Evolutionary conservation across 352 stramenopile species (phyloP).

Genomic region (Phytophthora ohioensis): DNA sequence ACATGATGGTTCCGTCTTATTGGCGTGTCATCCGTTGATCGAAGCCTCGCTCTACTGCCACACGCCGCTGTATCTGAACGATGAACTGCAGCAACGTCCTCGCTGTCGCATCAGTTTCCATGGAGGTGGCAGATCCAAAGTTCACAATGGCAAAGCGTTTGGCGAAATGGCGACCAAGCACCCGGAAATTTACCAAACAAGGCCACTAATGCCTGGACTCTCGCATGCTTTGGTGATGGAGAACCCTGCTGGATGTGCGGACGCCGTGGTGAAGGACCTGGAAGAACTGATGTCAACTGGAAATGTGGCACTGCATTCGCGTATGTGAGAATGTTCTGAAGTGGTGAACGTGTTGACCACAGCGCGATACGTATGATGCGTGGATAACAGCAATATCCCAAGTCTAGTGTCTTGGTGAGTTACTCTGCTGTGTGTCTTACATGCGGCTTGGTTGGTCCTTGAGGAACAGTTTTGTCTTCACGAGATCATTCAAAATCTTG

Average conservation of each 20-base stretch:
- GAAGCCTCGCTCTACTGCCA: conserved; percentile 56
- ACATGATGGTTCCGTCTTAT: conserved; percentile 33
- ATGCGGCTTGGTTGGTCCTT: conserved; percentile 15
- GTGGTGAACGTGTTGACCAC: too few relatives aligned
- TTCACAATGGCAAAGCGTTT: conserved; percentile 45
- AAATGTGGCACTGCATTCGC: neutral
- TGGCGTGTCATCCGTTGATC: conserved; percentile 51
- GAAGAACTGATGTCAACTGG: conserved; percentile 18
- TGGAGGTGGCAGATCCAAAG: conserved; percentile 48
- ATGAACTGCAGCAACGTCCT: conserved; percentile 38
- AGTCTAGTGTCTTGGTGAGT: neutral
- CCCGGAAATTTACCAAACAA: conserved; percentile 45
- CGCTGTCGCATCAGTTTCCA: conserved; percentile 49
- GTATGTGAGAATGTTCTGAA: neutral
- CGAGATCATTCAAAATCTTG: conserved; percentile 45
- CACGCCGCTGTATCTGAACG: conserved; percentile 37
- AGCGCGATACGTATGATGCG: neutral
- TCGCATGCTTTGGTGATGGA: conserved; percentile 63
- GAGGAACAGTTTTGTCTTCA: conserved; percentile 14
- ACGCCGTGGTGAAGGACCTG: conserved; percentile 45
- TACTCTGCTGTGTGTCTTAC: conserved; percentile 5
- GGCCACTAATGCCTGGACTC: conserved; percentile 40
- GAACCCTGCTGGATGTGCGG: conserved; percentile 42
- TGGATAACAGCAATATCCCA: neutral
- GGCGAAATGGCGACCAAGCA: conserved; percentile 37